These are phyloP conservation scores for Nosema granulosis DNA, from an alignment of 371 early-diverging fungal species.

Conservation along the genomic window DNA sequence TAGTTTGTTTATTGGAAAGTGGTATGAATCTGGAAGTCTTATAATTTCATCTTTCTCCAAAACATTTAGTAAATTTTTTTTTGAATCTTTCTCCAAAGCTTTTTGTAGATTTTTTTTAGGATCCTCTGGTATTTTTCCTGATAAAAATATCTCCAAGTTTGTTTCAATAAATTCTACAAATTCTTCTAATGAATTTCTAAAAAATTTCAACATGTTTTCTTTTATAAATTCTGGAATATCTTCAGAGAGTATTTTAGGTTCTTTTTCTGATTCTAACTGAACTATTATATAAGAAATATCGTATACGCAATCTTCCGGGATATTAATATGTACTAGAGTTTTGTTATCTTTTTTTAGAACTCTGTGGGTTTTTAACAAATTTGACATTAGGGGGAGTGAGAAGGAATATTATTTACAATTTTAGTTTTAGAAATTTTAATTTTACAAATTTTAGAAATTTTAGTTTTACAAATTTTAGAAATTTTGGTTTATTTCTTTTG, in stretches of 20 bases:
- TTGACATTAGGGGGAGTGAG: too few relatives aligned
- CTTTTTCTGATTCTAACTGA: conserved; percentile 37
- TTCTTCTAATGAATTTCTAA: conserved; percentile 31
- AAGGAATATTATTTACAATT: too few relatives aligned
- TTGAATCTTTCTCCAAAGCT: neutral
- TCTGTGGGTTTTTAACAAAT: conserved; percentile 12
- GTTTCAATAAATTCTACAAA: conserved; percentile 45
- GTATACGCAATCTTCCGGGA: conserved; percentile 53
- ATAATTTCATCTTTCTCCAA: neutral
- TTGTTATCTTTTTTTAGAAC: conserved; percentile 15
- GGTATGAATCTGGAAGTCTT: conserved; percentile 18
- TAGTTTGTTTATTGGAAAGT: conserved; percentile 28
- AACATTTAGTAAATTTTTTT: neutral
- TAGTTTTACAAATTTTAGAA: too few relatives aligned
- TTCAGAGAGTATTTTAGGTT: conserved; percentile 37
- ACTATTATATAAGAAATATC: conserved; percentile 48
- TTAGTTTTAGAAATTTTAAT: neutral
- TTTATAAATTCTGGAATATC: conserved; percentile 48
- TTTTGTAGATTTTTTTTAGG: conserved; percentile 5
- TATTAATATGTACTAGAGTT: conserved; percentile 37
- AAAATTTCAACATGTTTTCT: conserved; percentile 44
- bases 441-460: neutral
- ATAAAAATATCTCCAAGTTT: conserved; percentile 46
- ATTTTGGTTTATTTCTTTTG: neutral
- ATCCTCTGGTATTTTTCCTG: conserved; percentile 53